A percentile compares a stretch with the other conserved stretches of the same genome.
Conservation (phyloP, 2,329 filamentous ascomycete species). For the Pseudogymnoascus sp. region DNA sequence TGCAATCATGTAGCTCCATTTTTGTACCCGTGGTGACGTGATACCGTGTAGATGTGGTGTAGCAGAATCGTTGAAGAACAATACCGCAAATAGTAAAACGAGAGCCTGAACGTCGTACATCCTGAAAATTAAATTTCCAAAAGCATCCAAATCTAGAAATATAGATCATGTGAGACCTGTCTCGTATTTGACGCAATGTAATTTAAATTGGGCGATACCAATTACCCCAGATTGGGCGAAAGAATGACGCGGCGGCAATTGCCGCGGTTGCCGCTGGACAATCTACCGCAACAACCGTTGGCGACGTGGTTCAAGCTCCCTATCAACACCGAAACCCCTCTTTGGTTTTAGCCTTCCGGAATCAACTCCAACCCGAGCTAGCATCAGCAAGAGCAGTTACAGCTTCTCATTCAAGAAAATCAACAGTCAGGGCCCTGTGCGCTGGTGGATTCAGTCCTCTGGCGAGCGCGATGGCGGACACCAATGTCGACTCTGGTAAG, state of each 20-base stretch:
- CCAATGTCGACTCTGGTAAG: constrained; percentile 11
- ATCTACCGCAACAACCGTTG: neutral
- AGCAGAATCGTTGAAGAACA: neutral
- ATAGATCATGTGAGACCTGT: neutral
- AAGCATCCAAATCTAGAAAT: neutral
- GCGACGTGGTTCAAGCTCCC: constrained; percentile 5
- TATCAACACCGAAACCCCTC: neutral
- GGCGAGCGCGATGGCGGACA: constrained; percentile 10
- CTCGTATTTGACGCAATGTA: neutral
- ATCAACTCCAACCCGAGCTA: neutral
- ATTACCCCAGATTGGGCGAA: constrained; percentile 6
- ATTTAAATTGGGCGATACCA: constrained; percentile 1
- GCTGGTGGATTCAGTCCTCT: neutral
- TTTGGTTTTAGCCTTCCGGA: neutral
- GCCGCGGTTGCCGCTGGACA: constrained; percentile 6
- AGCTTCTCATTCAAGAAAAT: neutral
- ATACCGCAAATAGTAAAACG: neutral
- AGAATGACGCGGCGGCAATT: constrained; percentile 6
- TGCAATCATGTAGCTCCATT: neutral
- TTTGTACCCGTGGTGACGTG: constrained; percentile 2
- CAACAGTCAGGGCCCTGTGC: neutral
- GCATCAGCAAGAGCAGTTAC: neutral
- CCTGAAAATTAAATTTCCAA: neutral
- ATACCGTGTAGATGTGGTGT: constrained; percentile 3
- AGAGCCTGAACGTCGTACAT: neutral